Evolutionary conservation across 228 moss, liverwort and hornwort species (phyloP).

Genomic region (Sphagnum magellanicum): DNA sequence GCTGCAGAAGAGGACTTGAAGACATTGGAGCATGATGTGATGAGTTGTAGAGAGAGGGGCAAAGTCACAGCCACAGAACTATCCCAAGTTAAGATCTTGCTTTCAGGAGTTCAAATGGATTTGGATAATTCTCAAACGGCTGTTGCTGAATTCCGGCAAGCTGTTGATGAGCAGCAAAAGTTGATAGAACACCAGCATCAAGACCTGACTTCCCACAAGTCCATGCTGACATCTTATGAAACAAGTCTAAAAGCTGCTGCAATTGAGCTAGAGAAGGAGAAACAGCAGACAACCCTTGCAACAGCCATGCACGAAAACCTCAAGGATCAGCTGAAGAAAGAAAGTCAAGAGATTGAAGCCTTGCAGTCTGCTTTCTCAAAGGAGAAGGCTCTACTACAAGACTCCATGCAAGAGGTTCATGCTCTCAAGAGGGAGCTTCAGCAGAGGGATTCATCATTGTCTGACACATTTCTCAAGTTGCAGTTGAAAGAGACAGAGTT

Average conservation of each 20-base stretch:
- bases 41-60: slow-evolving; percentile 11
- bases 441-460: slow-evolving; percentile 20
- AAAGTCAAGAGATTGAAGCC: slow-evolving; percentile 4
- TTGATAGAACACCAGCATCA: slow-evolving; percentile 25
- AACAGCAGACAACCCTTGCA: slow-evolving; percentile 8
- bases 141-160: slow-evolving; percentile 19
- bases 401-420: slow-evolving; percentile 15
- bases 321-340: slow-evolving; percentile 13
- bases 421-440: slow-evolving; percentile 30
- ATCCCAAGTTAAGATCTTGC: slow-evolving; percentile 18
- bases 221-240: slow-evolving; percentile 13
- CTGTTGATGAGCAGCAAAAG: slow-evolving; percentile 23
- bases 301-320: slow-evolving; percentile 11
- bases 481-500: slow-evolving; percentile 37
- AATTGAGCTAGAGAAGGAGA: slow-evolving; percentile 15
- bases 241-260: slow-evolving; percentile 11
- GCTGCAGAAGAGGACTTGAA: slow-evolving; percentile 31
- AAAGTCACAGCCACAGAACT: slow-evolving; percentile 17
- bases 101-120: slow-evolving; percentile 32
- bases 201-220: slow-evolving; percentile 15
- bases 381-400: slow-evolving; percentile 14
- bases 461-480: slow-evolving; percentile 18
- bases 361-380: slow-evolving; percentile 18
- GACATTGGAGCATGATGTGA: slow-evolving; percentile 16
- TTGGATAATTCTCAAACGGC: slow-evolving; percentile 24